Percentiles rank a stretch among this genome's conserved stretches.
phyloP scores from a whole-genome alignment of 805 yeast genomes.

The Torulaspora quercuum region DNA sequence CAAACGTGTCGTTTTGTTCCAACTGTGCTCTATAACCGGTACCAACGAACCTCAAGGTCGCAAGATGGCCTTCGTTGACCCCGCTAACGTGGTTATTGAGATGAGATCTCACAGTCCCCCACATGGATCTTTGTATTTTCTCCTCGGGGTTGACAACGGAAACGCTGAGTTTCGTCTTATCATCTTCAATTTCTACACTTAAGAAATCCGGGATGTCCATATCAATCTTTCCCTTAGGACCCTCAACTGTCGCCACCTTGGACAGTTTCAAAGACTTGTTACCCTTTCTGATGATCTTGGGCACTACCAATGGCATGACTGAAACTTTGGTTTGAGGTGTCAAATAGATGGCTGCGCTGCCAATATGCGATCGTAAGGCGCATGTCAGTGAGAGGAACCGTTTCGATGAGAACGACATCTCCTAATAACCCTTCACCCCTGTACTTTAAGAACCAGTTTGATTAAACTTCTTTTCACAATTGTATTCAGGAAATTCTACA shows the following conservation, averaged over 20 bases:
- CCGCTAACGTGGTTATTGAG: conserved; percentile 79
- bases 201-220: conserved; percentile 74
- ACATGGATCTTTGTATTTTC: conserved; percentile 76
- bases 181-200: conserved; percentile 33
- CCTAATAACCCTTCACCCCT: background rate
- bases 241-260: conserved; percentile 56
- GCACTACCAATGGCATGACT: conserved; percentile 45
- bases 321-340: conserved; percentile 53
- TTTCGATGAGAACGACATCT: conserved; percentile 11
- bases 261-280: conserved; percentile 55
- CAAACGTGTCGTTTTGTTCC: conserved; percentile 55
- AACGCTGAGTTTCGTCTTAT: conserved; percentile 44
- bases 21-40: conserved; percentile 92
- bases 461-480: too few relatives aligned
- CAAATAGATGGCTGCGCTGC: conserved; percentile 70
- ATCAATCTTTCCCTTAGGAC: conserved; percentile 71
- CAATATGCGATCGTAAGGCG: conserved; percentile 59
- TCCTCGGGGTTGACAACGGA: conserved; percentile 52
- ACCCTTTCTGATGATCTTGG: conserved; percentile 65
- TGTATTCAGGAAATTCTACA: too few relatives aligned
- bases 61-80: conserved; percentile 87
- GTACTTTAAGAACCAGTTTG: too few relatives aligned
- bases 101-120: conserved; percentile 90
- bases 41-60: conserved; percentile 86
- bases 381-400: conserved; percentile 38